Evolutionary conservation across 2,329 filamentous ascomycete species (phyloP).

Genomic region (Trichoderma brevicompactum): DNA sequence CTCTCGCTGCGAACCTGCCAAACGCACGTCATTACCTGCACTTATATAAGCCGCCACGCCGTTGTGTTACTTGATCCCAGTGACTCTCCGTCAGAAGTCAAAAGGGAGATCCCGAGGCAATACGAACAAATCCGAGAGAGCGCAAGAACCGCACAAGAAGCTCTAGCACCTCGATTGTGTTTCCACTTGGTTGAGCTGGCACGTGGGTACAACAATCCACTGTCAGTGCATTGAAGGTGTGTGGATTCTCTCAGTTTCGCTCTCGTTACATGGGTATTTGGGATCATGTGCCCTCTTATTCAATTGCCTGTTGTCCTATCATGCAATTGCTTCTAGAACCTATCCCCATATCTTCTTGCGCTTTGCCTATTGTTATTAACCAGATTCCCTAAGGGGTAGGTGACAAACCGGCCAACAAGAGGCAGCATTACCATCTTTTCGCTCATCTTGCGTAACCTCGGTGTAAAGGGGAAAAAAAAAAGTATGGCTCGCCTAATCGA

Average conservation of each 20-base stretch:
- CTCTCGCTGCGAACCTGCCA: conserved; percentile 23
- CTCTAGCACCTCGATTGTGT: background rate
- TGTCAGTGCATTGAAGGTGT: conserved; percentile 20
- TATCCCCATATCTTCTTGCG: conserved; percentile 6
- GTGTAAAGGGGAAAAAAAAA: background rate
- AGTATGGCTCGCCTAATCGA: conserved; percentile 25
- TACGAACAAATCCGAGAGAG: background rate
- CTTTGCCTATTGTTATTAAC: conserved; percentile 11
- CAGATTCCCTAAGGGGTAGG: conserved; percentile 22
- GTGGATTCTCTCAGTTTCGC: conserved; percentile 6
- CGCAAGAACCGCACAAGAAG: background rate
- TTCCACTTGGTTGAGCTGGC: conserved; percentile 13
- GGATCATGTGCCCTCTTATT: conserved; percentile 20
- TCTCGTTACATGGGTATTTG: conserved; percentile 19
- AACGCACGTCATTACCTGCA: conserved; percentile 26
- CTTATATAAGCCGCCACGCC: conserved; percentile 26
- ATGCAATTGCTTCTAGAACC: conserved; percentile 5
- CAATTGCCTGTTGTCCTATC: background rate
- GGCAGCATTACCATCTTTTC: background rate
- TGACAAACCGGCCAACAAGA: conserved; percentile 12
- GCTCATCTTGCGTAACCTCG: conserved; percentile 1
- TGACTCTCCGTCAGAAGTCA: conserved; percentile 10
- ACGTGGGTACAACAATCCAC: conserved; percentile 23
- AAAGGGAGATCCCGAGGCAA: background rate
- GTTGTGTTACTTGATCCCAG: conserved; percentile 4